Evolutionary conservation across 371 early-diverging fungal genomes (phyloP), one percentile per base, ranked within the genome.

Genomic region (Umbelopsis sp.): DNA sequence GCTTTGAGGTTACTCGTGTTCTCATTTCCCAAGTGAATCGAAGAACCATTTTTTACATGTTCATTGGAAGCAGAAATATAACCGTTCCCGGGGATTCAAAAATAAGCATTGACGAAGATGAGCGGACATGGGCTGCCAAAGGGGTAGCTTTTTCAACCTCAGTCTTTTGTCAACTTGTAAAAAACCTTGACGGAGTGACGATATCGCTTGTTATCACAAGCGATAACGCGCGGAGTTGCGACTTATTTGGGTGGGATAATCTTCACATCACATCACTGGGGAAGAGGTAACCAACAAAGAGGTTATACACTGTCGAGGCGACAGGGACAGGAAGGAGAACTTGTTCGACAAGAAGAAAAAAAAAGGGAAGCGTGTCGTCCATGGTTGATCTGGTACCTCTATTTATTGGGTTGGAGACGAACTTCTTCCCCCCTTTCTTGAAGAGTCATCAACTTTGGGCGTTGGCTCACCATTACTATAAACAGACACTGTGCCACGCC

Each of bases 141-240:
- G 20, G 48, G 6, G n/a, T 7, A 48, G 7, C 0, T 10, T 48
- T 48, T 48, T 48, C 48, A 48, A 48, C 48, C 48, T 48, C 48
- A 48, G 48, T 48, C 18, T 48, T 48, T 48, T 48, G 48, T 35
- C 57, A 57, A 57, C 35, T 57, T 57, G 57, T 57, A 57, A 35
- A 57, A 57, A 57, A 57, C 57, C 57, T 57, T 57, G 57, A 57
- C 57, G 57, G 57, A 57, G 57, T 35, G 29, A 32, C 57, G 16
- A 57, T 57, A 57, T 57, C 35, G 57, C 35, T 18, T 29, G 5
- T 35, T 9, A 35, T 35, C 7, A 57, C 11, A 7, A 35, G 16
- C 57, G 57, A 57, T 57, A 57, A 57, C 35, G 57, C 57, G 57
- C 57, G 57, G 57, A 57, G 57, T 57, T 57, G 57, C 16, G 25